Percentiles rank a stretch among this genome's conserved stretches.
Conservation (phyloP, 352 stramenopile species). For the Phytopythium ostracodes region DNA sequence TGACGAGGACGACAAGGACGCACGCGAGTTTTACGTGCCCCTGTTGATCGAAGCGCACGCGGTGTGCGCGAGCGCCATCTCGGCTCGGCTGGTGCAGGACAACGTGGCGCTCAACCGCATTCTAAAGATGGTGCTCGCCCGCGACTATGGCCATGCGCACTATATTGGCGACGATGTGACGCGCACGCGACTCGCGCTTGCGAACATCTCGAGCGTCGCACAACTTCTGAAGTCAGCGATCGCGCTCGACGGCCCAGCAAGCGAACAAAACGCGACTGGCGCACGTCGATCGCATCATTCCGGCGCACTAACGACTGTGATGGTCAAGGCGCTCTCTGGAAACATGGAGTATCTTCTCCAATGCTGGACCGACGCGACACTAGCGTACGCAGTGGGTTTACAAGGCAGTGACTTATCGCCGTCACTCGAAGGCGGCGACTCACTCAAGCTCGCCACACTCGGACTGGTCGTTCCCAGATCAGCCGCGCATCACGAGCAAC, state of each 20-base stretch:
- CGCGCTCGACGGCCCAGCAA: constrained; percentile 1
- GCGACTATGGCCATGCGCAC: constrained; percentile 61
- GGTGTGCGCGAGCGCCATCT: constrained; percentile 50
- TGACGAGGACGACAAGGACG: constrained; percentile 11
- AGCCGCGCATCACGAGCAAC: background rate
- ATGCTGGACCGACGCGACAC: constrained; percentile 50
- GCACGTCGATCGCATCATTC: constrained; percentile 7
- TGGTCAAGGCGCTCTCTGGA: constrained; percentile 42
- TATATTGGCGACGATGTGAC: constrained; percentile 60
- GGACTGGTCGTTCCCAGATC: background rate
- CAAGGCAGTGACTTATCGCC: constrained; percentile 17
- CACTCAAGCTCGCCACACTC: constrained; percentile 8
- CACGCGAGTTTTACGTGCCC: constrained; percentile 50
- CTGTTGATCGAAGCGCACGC: constrained; percentile 66
- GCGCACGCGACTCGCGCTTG: constrained; percentile 45
- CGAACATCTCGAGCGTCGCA: constrained; percentile 59
- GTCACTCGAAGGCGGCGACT: constrained; percentile 2
- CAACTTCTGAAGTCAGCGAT: constrained; percentile 37
- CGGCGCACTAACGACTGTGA: constrained; percentile 43
- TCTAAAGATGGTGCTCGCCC: constrained; percentile 46
- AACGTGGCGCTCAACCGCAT: constrained; percentile 68
- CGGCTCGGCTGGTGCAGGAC: constrained; percentile 57
- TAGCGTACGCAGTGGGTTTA: constrained; percentile 42
- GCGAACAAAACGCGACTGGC: constrained; percentile 20
- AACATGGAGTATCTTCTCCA: constrained; percentile 36